Percentiles rank a stretch among this genome's conserved stretches.
These are phyloP conservation scores for Claviceps humidiphila DNA, from an alignment of 2,329 filamentous ascomycete species.

Conservation along the genomic window DNA sequence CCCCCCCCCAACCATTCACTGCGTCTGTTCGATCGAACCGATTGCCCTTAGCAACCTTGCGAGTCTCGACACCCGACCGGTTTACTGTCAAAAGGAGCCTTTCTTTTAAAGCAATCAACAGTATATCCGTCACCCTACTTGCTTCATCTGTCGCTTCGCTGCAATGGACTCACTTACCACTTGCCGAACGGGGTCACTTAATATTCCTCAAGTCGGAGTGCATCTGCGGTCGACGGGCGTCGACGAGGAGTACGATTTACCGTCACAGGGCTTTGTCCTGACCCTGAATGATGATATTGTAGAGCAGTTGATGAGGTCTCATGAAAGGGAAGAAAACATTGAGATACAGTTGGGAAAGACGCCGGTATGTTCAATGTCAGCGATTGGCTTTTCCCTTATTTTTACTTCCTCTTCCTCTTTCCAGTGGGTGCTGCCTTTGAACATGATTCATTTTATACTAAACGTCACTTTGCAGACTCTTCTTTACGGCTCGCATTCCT, in stretches of 20 bases:
- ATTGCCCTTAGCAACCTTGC: not conserved
- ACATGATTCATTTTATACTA: not conserved
- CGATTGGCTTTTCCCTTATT: conserved; percentile 1
- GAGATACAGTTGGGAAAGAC: conserved; percentile 43
- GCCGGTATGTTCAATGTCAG: conserved; percentile 40
- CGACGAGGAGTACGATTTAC: conserved; percentile 28
- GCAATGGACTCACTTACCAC: not conserved
- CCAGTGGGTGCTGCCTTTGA: not conserved
- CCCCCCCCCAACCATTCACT: not conserved
- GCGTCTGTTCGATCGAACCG: not conserved
- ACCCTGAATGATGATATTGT: conserved; percentile 44
- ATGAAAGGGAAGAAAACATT: conserved; percentile 42
- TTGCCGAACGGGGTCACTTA: conserved; percentile 36
- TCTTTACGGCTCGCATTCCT: conserved; percentile 37
- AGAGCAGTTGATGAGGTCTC: conserved; percentile 48
- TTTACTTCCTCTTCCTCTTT: not conserved
- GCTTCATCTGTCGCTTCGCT: not conserved
- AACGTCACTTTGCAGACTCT: conserved; percentile 29
- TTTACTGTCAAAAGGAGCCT: not conserved
- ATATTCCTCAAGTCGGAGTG: conserved; percentile 44
- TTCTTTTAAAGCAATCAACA: too few species aligned
- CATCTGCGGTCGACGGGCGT: conserved; percentile 37
- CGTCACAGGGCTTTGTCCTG: conserved; percentile 44
- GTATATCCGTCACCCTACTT: too few species aligned
- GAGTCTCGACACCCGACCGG: not conserved